Evolutionary conservation across 1,284 basidiomycete species (phyloP), one percentile per base, ranked within the genome.

Genomic region (Malassezia cuniculi): DNA sequence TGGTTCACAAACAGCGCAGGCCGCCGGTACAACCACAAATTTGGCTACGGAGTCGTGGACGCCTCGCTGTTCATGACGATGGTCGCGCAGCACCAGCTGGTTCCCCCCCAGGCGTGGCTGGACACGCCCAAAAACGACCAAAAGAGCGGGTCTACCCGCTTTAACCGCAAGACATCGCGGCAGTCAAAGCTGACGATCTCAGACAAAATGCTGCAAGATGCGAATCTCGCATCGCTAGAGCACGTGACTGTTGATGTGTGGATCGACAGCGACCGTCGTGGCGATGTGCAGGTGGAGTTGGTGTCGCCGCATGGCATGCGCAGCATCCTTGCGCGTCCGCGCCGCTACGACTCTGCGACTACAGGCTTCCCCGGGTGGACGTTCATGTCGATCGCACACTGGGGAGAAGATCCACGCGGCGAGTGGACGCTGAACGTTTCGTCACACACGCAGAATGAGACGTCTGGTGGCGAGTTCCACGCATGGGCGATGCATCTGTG

Each of bases 351-450:
- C 64, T 68, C 70, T 31, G 80, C 77, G 10, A 67, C 60, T 4
- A 74, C 73, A 8, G 93, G 93, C 5, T 93, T 77, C 68, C 78
- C 78, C 18, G 89, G 86, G 0, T 99, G 93, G 93, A 81, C 78
- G 15, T 99, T 99, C 67, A 97, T 95, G 89, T 78, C 80, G 17
- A 78, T 97, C 41, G 97, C 97, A 70, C 93, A 99, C 68, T 99
- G 93, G 93, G 87, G 82, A 33, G 93, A 99, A 70, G 74, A 82
- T 59, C 82, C 89, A 0, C 68, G 86, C n/a, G 93, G 93, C 11
- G 76, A 79, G 6, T 99, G 93, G 93, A 85, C 77, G 1, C 76
- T 97, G 41, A 78, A 71, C 26, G 54, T 56, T 16, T 27, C 36
- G 16, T 33, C 35, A 17, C 42, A 52, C 21, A 85, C 95, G 7